phyloP scores from a whole-genome alignment of 2,329 filamentous ascomycete species.

The Aspergillus sojae region DNA sequence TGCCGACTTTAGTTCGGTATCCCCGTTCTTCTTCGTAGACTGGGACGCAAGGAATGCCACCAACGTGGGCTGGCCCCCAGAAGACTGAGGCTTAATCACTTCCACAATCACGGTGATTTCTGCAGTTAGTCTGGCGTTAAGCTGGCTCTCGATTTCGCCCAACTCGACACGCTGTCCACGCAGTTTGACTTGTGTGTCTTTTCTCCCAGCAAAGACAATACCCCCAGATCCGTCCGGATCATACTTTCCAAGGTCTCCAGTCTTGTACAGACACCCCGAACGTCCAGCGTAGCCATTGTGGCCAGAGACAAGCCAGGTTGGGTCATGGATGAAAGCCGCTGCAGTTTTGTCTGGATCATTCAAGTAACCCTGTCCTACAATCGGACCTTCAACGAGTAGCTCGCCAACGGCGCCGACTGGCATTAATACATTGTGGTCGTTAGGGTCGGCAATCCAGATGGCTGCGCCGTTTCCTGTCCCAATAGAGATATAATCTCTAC shows the following conservation, averaged over 20 bases:
- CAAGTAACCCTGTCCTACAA: constrained; percentile 51
- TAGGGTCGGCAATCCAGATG: constrained; percentile 46
- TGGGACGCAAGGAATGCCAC: constrained; percentile 35
- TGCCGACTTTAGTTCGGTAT: constrained; percentile 18
- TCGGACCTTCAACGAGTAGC: constrained; percentile 51
- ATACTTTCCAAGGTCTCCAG: constrained; percentile 43
- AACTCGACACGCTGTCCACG: constrained; percentile 48
- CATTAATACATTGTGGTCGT: constrained; percentile 39
- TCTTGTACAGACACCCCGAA: constrained; percentile 42
- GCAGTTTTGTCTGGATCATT: constrained; percentile 42
- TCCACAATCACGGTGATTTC: constrained; percentile 50
- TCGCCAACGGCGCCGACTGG: constrained; percentile 53
- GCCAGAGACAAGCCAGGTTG: constrained; percentile 38
- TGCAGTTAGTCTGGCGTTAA: constrained; percentile 31
- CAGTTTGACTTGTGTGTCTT: constrained; percentile 46
- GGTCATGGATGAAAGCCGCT: constrained; percentile 40
- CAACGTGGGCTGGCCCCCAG: constrained; percentile 31
- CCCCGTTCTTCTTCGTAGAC: constrained; percentile 23
- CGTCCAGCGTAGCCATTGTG: constrained; percentile 29
- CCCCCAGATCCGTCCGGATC: constrained; percentile 41
- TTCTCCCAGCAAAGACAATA: constrained; percentile 42
- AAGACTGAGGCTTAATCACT: constrained; percentile 45
- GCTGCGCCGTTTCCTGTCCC: constrained; percentile 39
- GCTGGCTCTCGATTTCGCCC: constrained; percentile 44
- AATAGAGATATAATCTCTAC: constrained; percentile 42